Evolutionary conservation across 176 grass and related monocot genomes (phyloP).

Genomic region (Leersia perrieri): DNA sequence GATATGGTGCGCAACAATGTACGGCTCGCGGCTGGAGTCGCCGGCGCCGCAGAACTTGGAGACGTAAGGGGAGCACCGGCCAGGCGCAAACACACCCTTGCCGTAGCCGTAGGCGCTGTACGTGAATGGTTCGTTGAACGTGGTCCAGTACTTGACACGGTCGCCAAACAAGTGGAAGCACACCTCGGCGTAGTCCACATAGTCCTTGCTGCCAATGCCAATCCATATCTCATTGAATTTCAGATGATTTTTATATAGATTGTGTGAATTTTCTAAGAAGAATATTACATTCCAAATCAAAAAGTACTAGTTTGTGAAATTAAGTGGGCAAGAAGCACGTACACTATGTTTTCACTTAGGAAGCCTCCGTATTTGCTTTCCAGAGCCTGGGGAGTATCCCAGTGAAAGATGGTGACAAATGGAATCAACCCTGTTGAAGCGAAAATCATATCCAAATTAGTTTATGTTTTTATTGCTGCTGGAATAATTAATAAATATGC

Average conservation of each 20-base stretch:
- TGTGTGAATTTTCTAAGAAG: too few relatives aligned
- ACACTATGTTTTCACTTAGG: slow-evolving; percentile 64
- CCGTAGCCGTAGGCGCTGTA: slow-evolving; percentile 39
- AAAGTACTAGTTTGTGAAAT: neutral
- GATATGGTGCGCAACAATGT: slow-evolving; percentile 44
- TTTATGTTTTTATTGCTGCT: neutral
- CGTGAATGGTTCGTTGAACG: slow-evolving; percentile 34
- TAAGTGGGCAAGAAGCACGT: neutral
- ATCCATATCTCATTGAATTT: too few relatives aligned
- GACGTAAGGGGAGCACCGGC: slow-evolving; percentile 35
- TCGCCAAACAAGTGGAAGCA: slow-evolving; percentile 68
- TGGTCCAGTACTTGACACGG: slow-evolving; percentile 71
- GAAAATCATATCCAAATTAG: neutral
- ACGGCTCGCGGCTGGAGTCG: slow-evolving; percentile 56
- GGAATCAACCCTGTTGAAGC: slow-evolving; percentile 47
- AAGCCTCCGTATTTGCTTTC: slow-evolving; percentile 72
- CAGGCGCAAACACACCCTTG: slow-evolving; percentile 29
- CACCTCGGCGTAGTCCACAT: slow-evolving; percentile 46
- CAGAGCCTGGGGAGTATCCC: slow-evolving; percentile 66
- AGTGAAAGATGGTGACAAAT: slow-evolving; percentile 70
- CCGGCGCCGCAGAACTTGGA: slow-evolving; percentile 20
- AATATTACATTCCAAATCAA: too few relatives aligned
- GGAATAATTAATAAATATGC: neutral
- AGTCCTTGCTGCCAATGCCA: slow-evolving; percentile 43
- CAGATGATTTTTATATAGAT: too few relatives aligned